Conservation (phyloP, 768 basidiomycete species). For the Macrolepiota albuminosa region DNA sequence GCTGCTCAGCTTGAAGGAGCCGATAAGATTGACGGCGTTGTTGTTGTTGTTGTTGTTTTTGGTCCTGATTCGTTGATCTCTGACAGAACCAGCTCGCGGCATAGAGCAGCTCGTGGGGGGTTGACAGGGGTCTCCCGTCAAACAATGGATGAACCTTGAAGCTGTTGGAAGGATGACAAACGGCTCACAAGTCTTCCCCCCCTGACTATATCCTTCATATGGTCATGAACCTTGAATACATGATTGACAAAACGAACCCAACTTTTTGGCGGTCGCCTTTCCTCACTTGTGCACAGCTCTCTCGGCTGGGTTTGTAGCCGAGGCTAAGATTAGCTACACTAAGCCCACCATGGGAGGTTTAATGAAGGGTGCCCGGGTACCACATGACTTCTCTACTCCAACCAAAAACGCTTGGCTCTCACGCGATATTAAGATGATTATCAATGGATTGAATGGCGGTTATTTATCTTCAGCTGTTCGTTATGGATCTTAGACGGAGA, state of each 20-base stretch:
- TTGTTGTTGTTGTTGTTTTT: too few species aligned
- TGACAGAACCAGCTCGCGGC: neutral
- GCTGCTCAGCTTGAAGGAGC: neutral
- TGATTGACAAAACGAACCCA: neutral
- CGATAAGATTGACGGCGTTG: too few species aligned
- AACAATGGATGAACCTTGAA: too few species aligned
- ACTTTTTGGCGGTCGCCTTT: neutral
- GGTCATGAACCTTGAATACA: neutral
- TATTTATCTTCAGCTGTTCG: neutral
- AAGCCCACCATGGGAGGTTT: neutral
- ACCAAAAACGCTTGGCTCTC: neutral
- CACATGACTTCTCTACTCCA: conserved; percentile 3
- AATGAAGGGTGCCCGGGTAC: neutral
- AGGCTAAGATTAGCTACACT: neutral
- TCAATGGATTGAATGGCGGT: neutral
- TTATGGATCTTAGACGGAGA: neutral
- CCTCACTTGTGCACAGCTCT: neutral
- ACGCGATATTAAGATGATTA: neutral
- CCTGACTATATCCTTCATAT: too few species aligned
- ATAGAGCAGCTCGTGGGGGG: neutral
- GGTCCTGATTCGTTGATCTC: too few species aligned
- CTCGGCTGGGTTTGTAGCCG: neutral
- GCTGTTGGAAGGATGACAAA: too few species aligned
- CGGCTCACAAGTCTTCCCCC: too few species aligned
- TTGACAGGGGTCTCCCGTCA: too few species aligned